Percentiles rank a stretch among this genome's conserved stretches.
phyloP scores from a whole-genome alignment of 495 filamentous ascomycete genomes.

The Neurospora hispaniola region DNA sequence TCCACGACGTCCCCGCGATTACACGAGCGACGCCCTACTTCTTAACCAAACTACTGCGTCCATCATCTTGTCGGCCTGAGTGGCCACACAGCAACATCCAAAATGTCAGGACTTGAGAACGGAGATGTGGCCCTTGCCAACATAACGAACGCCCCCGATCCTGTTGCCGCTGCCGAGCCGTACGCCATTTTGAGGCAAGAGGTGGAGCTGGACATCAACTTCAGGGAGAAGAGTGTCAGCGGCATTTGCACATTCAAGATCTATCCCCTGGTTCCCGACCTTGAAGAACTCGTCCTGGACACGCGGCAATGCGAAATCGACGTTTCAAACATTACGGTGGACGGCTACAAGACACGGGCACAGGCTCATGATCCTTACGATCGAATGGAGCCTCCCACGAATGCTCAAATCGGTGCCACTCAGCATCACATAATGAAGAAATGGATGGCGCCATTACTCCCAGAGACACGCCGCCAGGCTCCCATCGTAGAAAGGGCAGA shows the following conservation, averaged over 20 bases:
- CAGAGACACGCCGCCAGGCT: conserved; percentile 36
- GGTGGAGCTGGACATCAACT: conserved; percentile 81
- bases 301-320: conserved; percentile 77
- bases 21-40: neutral
- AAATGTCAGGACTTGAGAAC: neutral
- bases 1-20: neutral
- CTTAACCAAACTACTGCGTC: neutral
- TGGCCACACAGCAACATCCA: neutral
- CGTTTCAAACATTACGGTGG: conserved; percentile 50
- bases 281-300: conserved; percentile 65
- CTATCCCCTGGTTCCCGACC: conserved; percentile 52
- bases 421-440: conserved; percentile 66
- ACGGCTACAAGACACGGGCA: conserved; percentile 52
- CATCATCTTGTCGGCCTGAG: neutral
- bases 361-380: conserved; percentile 68
- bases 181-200: conserved; percentile 64
- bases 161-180: conserved; percentile 10
- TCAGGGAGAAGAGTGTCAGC: conserved; percentile 59
- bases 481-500: conserved; percentile 27
- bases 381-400: conserved; percentile 48
- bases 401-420: conserved; percentile 45
- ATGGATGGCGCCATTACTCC: conserved; percentile 52
- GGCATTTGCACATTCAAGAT: conserved; percentile 76
- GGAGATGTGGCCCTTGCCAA: neutral
- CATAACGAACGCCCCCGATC: neutral